Evolutionary conservation across 2,329 filamentous ascomycete genomes (phyloP).

Genomic region (Lecanicillium sp.): DNA sequence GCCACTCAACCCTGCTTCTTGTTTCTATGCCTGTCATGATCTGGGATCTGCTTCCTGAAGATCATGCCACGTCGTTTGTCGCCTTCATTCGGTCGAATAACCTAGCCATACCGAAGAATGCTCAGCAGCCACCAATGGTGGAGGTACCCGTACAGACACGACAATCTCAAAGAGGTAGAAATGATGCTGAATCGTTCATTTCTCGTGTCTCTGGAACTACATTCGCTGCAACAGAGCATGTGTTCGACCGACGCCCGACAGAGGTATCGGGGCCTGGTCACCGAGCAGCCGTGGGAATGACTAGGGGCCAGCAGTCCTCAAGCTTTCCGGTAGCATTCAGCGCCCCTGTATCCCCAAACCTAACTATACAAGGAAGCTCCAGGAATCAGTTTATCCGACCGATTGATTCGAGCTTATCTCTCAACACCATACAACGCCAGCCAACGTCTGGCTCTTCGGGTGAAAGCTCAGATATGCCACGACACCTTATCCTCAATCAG

Average conservation of each 20-base stretch:
- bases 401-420: conserved; percentile 16
- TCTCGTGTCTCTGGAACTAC: conserved; percentile 30
- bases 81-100: conserved; percentile 56
- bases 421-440: conserved; percentile 19
- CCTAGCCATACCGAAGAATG: conserved; percentile 31
- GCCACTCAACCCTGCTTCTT: conserved; percentile 52
- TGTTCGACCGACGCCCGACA: background rate
- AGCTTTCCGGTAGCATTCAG: background rate
- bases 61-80: conserved; percentile 51
- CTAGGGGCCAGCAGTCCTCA: background rate
- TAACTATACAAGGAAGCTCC: background rate
- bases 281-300: conserved; percentile 5
- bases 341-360: conserved; percentile 3
- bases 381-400: background rate
- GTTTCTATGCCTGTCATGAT: conserved; percentile 54
- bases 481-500: conserved; percentile 40
- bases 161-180: conserved; percentile 17
- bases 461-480: conserved; percentile 26
- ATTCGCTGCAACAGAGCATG: conserved; percentile 25
- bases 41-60: conserved; percentile 54
- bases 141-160: conserved; percentile 20
- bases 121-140: conserved; percentile 11
- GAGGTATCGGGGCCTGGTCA: background rate
- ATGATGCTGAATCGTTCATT: conserved; percentile 25
- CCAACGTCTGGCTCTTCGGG: conserved; percentile 14